phyloP scores from a whole-genome alignment of 139 green algal genomes.

The Chlorella ohadii region DNA sequence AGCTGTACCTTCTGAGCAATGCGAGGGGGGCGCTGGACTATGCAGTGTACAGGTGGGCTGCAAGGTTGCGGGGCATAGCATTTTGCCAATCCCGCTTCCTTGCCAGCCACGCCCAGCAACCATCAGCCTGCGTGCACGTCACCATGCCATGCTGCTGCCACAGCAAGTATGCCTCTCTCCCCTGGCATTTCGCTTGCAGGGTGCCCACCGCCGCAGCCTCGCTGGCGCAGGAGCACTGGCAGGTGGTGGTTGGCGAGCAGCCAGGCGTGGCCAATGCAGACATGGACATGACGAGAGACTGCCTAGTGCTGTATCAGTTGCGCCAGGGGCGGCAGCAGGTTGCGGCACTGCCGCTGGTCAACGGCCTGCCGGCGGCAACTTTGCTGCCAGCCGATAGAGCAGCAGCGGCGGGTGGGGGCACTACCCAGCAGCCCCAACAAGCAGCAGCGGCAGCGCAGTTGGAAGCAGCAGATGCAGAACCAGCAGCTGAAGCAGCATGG shows the following conservation, averaged over 20 bases:
- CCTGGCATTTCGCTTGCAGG: constrained; percentile 7
- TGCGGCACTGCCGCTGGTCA: not conserved
- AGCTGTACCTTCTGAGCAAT: constrained; percentile 49
- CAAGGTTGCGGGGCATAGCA: not conserved
- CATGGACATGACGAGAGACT: constrained; percentile 68
- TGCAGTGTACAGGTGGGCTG: constrained; percentile 29
- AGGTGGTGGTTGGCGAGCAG: constrained; percentile 43
- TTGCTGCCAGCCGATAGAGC: not conserved
- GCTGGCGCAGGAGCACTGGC: constrained; percentile 39
- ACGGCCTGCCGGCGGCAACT: not conserved
- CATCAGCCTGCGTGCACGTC: too few species aligned
- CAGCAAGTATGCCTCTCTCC: too few species aligned
- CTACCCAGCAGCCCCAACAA: not conserved
- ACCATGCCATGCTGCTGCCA: too few species aligned
- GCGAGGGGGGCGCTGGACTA: constrained; percentile 27
- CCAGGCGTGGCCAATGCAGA: constrained; percentile 51
- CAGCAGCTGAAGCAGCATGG: not conserved
- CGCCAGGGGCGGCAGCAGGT: constrained; percentile 10
- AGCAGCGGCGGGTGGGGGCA: not conserved
- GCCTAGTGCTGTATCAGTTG: constrained; percentile 10
- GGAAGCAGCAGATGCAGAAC: not conserved
- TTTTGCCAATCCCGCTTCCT: too few species aligned
- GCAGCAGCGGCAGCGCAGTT: not conserved
- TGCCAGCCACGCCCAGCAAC: too few species aligned
- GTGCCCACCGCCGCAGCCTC: not conserved